Evolutionary conservation across 2,329 filamentous ascomycete genomes (phyloP), one percentile per base, ranked within the genome.

Genomic region (Cladophialophora exuberans): DNA sequence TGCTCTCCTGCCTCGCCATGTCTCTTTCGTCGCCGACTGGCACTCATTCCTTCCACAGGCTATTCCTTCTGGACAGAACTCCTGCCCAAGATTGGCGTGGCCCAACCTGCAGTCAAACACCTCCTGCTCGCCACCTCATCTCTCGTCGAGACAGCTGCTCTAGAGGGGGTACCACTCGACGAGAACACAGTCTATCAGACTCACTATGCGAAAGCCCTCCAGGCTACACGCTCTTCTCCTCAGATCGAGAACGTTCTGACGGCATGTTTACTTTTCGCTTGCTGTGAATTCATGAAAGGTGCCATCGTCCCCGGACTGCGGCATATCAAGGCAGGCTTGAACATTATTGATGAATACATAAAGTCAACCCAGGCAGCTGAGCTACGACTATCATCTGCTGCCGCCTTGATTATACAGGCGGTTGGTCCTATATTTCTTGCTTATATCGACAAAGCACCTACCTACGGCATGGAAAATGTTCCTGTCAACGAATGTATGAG

Each of bases 211-310:
- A 52, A 55, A 26, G 58, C 58, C 17, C 49, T 61, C 17, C 51
- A 58, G 39, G 52, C 43, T 11, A 58, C 56, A n/a, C 45, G 50
- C 18, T 36, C 47, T 11, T 52, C 51, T 50, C 58, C 58, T n/a
- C 55, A 52, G 28, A 46, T 52, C 9, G 58, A 61, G 31, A 52
- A 30, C 22, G 55, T 61, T 11, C 36, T 61, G 26, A 39, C 56
- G 45, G 58, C 58, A 9, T 61, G 58, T 35, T 41, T 61, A 22
- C 35, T 61, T 10, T 61, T 61, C 41, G 52, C 57, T 44, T 59
- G 57, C 22, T 59, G 57, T 36, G 57, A 59, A 11, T 56, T 59
- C 44, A 53, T 56, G 49, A 47, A 52, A 18, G 57, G 57, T 15
- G 48, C 52, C 31, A 25, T 50, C 18, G 35, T 13, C 4, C 28